Base-by-base conservation (phyloP, 208 protist species). In the Trypanosoma grayi region DNA sequence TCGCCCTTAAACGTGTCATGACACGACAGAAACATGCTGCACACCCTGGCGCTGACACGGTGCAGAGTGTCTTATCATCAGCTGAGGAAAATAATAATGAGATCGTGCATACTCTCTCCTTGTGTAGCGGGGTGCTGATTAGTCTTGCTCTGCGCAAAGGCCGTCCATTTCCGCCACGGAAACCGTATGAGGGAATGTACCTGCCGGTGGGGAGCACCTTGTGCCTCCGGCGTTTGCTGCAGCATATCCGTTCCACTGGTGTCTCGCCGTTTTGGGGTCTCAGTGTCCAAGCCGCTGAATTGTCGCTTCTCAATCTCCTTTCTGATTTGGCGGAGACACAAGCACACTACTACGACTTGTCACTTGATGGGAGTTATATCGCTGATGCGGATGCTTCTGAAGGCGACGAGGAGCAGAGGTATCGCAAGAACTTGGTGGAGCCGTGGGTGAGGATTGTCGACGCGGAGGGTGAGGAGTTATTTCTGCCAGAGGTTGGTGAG, bases 151-250 rank as follows among this genome's bases (percentile, higher is more conserved):
- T 61, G 31, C 27, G 37, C 31, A 60, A 47, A 22, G 39, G 48
- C n/a, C 54, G 31, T 27, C 6, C 27, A 9, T 56, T 60, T 34
- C 30, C 33, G 20, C 66, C 66, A 48, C 39, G 13, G 9, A 39
- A 36, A 16, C 60, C 67, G 10, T 93, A 80, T 60, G 76, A 90
- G 2, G 76, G 81, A 0, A 80, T 86, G 66, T 37, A 73, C 13
- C 74, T 80, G 16, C 87, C 87, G 9, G 83, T 83, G 10, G 81
- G 68, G 1, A 77, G 77, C 53, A 41, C 77, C 5, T 43, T 75
- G 31, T 93, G 87, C 34, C 51, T 73, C 4, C 55, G n/a, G 2
- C 14, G 34, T 16, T 24, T 79, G 1, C n/a, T 79, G 46, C n/a
- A 71, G 22, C 37, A 68, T 51, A 43, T 75, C 2, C 39, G 25